These are phyloP conservation scores for Astrothelium macrocarpum DNA, from an alignment of 495 filamentous ascomycete genomes.

Conservation along the genomic window DNA sequence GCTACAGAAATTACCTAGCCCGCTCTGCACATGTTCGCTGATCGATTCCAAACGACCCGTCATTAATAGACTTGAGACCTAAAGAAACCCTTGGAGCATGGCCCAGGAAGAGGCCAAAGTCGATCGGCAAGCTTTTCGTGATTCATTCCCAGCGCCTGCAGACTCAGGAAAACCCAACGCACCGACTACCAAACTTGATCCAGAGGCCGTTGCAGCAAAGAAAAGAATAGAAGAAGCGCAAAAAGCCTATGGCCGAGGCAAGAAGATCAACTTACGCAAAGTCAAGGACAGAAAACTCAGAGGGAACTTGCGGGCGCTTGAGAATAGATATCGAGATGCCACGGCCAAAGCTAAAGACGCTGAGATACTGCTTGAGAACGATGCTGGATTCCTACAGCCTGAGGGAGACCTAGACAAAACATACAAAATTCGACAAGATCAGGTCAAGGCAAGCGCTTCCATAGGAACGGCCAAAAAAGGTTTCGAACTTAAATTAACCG, in stretches of 20 bases:
- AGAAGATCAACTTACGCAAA: conserved; percentile 46
- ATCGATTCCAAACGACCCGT: too few relatives aligned
- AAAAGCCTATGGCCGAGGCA: conserved; percentile 74
- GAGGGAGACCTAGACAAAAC: conserved; percentile 83
- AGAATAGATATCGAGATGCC: conserved; percentile 72
- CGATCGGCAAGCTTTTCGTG: background rate
- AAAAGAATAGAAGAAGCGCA: conserved; percentile 48
- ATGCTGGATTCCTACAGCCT: conserved; percentile 77
- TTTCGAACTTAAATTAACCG: conserved; percentile 77
- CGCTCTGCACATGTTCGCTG: too few relatives aligned
- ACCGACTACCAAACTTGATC: conserved; percentile 15
- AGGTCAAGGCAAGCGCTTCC: conserved; percentile 64
- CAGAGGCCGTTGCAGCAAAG: conserved; percentile 22
- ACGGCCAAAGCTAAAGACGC: conserved; percentile 79
- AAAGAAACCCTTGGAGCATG: background rate
- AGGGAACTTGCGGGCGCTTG: conserved; percentile 64
- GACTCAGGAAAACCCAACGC: conserved; percentile 21
- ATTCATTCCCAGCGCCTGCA: background rate
- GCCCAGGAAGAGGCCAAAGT: background rate
- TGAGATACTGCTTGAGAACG: conserved; percentile 85
- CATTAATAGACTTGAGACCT: too few relatives aligned
- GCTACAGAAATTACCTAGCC: too few relatives aligned
- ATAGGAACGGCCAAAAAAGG: conserved; percentile 81
- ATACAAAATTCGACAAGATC: conserved; percentile 82
- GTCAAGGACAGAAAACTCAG: conserved; percentile 83